Evolutionary conservation across 1,139 yeast genomes (phyloP).

Genomic region (Hansenula anomala): DNA sequence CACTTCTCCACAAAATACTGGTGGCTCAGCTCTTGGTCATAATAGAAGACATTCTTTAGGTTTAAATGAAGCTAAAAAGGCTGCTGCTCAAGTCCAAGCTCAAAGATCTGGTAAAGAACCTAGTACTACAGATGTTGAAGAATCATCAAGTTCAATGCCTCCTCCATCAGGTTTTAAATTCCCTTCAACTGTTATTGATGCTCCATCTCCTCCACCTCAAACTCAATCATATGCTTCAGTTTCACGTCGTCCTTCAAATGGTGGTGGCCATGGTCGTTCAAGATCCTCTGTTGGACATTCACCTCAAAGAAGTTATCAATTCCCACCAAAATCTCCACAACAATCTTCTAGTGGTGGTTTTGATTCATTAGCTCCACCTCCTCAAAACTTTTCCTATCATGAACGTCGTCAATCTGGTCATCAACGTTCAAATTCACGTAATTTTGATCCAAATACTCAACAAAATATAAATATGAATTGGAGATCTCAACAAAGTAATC

Average conservation of each 20-base stretch:
- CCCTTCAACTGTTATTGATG: constrained; percentile 43
- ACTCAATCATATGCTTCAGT: constrained; percentile 1
- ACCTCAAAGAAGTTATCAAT: constrained; percentile 35
- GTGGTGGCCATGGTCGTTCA: constrained; percentile 23
- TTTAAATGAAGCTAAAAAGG: constrained; percentile 90
- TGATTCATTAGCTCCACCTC: constrained; percentile 8
- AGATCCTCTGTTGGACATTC: constrained; percentile 27
- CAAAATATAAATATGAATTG: constrained; percentile 52
- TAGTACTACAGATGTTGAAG: constrained; percentile 10
- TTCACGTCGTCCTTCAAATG: constrained; percentile 6
- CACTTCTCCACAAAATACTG: background rate
- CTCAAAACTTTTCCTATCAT: constrained; percentile 25
- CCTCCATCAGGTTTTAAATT: constrained; percentile 42
- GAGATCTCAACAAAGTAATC: constrained; percentile 37
- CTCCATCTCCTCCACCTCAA: constrained; percentile 10
- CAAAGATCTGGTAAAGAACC: constrained; percentile 38
- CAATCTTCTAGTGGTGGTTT: background rate
- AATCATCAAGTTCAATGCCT: constrained; percentile 4
- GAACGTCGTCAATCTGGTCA: constrained; percentile 49
- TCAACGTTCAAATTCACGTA: constrained; percentile 50
- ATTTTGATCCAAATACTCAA: constrained; percentile 19
- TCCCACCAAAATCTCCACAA: constrained; percentile 34
- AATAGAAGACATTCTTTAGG: constrained; percentile 90
- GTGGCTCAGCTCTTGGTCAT: constrained; percentile 50
- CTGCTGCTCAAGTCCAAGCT: constrained; percentile 89